phyloP scores from a whole-genome alignment of 495 filamentous ascomycete genomes.

The Massariosphaeria phaeospora region DNA sequence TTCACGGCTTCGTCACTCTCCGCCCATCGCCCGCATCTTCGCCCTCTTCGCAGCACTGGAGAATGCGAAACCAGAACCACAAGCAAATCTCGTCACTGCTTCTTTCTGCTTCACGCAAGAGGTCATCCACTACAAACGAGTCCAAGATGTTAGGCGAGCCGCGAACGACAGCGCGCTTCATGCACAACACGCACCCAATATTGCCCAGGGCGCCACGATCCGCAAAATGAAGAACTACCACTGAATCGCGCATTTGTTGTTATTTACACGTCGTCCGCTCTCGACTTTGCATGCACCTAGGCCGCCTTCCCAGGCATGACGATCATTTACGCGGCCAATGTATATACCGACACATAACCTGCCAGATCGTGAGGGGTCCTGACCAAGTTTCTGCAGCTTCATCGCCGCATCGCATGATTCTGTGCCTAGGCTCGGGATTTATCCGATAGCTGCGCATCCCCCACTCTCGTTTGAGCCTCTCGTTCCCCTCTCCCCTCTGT shows the following conservation, averaged over 20 bases:
- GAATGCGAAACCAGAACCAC: too few relatives aligned
- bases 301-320: background rate
- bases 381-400: conserved; percentile 27
- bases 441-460: background rate
- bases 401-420: background rate
- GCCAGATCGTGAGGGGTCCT: background rate
- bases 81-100: too few relatives aligned
- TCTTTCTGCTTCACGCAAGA: too few relatives aligned
- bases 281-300: too few relatives aligned
- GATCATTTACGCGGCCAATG: background rate
- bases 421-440: background rate
- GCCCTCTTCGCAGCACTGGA: too few relatives aligned
- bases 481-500: background rate
- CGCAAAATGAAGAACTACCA: too few relatives aligned
- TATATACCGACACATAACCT: conserved; percentile 12
- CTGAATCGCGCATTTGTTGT: too few relatives aligned
- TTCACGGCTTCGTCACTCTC: too few relatives aligned
- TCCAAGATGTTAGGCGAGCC: background rate
- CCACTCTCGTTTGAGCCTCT: background rate
- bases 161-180: background rate
- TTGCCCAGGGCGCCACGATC: conserved; percentile 15
- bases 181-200: conserved; percentile 5
- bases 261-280: too few relatives aligned
- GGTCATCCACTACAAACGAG: background rate
- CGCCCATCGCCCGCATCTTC: too few relatives aligned